A percentile compares a stretch with the other conserved stretches of the same genome.
Conservation (phyloP, 805 yeast genomes). For the Ogataea populi-albae region DNA sequence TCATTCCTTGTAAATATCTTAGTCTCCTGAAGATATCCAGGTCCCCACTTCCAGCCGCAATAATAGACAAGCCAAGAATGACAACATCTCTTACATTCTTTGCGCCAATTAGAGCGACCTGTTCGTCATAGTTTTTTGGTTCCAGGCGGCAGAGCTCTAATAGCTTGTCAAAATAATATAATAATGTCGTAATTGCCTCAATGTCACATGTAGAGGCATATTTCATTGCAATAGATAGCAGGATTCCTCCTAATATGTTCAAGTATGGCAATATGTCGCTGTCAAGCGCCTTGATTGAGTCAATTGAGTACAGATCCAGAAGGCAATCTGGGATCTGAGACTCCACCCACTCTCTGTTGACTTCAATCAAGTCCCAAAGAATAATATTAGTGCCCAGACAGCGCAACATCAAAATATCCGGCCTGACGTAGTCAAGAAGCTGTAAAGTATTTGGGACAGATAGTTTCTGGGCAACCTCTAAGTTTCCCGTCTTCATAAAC, state of each 20-base stretch:
- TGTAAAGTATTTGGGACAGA: conserved; percentile 58
- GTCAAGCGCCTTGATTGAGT: conserved; percentile 37
- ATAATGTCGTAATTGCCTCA: conserved; percentile 51
- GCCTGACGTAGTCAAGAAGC: conserved; percentile 67
- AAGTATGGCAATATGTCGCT: conserved; percentile 62
- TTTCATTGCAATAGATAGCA: conserved; percentile 70
- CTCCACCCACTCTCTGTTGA: conserved; percentile 53
- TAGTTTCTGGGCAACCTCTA: conserved; percentile 57
- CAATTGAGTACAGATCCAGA: conserved; percentile 29
- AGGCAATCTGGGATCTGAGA: conserved; percentile 51
- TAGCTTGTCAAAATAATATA: conserved; percentile 53
- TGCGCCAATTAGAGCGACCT: conserved; percentile 52
- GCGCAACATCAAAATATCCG: conserved; percentile 69
- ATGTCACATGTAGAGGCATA: conserved; percentile 67
- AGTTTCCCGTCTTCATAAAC: conserved; percentile 64
- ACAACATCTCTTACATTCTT: conserved; percentile 55
- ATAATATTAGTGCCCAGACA: conserved; percentile 63
- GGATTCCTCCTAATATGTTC: conserved; percentile 69
- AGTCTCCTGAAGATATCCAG: conserved; percentile 70
- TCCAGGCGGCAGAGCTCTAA: conserved; percentile 41
- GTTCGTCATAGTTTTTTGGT: conserved; percentile 54
- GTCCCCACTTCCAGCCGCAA: conserved; percentile 93
- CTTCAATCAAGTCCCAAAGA: conserved; percentile 65
- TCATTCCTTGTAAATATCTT: conserved; percentile 63
- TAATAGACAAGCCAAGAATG: conserved; percentile 61